phyloP scores from a whole-genome alignment of 441 rosid species.

The Gossypium schwendimanii region DNA sequence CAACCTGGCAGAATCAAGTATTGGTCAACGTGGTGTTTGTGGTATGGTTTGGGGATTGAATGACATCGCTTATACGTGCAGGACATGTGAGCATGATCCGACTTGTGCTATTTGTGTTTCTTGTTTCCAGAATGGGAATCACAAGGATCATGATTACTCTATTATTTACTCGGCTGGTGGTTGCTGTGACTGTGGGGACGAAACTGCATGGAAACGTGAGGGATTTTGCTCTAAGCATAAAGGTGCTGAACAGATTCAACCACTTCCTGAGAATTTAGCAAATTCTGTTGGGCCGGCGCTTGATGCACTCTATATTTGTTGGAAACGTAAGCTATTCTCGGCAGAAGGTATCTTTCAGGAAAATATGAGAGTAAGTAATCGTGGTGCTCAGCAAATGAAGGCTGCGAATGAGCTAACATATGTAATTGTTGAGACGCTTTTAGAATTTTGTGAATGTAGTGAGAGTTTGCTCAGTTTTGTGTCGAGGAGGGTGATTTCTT shows the following conservation, averaged over 20 bases:
- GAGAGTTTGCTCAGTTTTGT: conserved; percentile 95
- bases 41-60: conserved; percentile 88
- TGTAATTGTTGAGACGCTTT: conserved; percentile 72
- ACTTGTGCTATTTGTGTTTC: conserved; percentile 96
- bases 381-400: conserved; percentile 28
- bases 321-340: conserved; percentile 56
- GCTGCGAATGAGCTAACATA: conserved; percentile 62
- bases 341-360: conserved; percentile 38
- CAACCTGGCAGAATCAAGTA: conserved; percentile 40
- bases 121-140: conserved; percentile 86
- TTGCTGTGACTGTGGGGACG: conserved; percentile 98
- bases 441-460: conserved; percentile 68
- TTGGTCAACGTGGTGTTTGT: conserved; percentile 82
- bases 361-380: conserved; percentile 32
- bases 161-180: conserved; percentile 82
- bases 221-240: conserved; percentile 92
- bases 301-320: conserved; percentile 57
- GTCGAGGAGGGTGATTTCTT: conserved; percentile 54
- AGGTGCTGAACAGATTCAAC: conserved; percentile 93
- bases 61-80: conserved; percentile 87
- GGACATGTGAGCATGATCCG: conserved; percentile 83
- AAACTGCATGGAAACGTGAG: conserved; percentile 90
- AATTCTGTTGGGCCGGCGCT: conserved; percentile 69
- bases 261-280: conserved; percentile 67
- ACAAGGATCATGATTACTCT: conserved; percentile 73